Conservation (phyloP, 2,329 filamentous ascomycete genomes). For the Atkinsonella hypoxylon region DNA sequence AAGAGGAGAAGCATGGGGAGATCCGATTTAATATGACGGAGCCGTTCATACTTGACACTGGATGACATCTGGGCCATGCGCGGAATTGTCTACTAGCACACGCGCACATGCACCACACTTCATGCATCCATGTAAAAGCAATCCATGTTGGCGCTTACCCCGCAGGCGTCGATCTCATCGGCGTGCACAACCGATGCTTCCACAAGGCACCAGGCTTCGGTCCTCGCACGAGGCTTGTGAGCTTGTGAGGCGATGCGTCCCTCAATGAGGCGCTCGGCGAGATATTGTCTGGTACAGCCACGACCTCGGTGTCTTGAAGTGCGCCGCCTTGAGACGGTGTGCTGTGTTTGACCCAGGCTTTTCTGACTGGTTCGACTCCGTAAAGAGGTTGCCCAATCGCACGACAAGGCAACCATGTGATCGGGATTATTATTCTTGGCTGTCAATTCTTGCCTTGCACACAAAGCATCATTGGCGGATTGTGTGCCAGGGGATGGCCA, state of each 20-base stretch:
- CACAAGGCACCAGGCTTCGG: slow-evolving; percentile 4
- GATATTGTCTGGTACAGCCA: not conserved
- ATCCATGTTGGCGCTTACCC: not conserved
- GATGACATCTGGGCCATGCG: slow-evolving; percentile 3
- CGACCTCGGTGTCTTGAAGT: not conserved
- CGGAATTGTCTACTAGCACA: slow-evolving; percentile 1
- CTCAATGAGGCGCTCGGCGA: not conserved
- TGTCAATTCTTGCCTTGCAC: not conserved
- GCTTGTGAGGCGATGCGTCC: not conserved
- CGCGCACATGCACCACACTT: not conserved
- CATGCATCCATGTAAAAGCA: not conserved
- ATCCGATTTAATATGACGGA: not conserved
- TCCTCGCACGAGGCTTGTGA: slow-evolving; percentile 1
- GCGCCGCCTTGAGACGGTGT: not conserved
- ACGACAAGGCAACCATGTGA: not conserved
- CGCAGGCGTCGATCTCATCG: slow-evolving; percentile 3
- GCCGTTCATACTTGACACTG: slow-evolving; percentile 1
- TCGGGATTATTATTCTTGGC: not conserved
- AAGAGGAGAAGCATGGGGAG: not conserved
- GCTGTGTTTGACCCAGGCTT: not conserved
- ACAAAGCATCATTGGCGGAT: not conserved
- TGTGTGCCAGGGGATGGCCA: not conserved
- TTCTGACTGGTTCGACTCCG: slow-evolving; percentile 1
- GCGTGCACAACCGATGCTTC: not conserved
- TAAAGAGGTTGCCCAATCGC: not conserved